Conservation (phyloP, 163 green algal species). For the Scenedesmus sp. region DNA sequence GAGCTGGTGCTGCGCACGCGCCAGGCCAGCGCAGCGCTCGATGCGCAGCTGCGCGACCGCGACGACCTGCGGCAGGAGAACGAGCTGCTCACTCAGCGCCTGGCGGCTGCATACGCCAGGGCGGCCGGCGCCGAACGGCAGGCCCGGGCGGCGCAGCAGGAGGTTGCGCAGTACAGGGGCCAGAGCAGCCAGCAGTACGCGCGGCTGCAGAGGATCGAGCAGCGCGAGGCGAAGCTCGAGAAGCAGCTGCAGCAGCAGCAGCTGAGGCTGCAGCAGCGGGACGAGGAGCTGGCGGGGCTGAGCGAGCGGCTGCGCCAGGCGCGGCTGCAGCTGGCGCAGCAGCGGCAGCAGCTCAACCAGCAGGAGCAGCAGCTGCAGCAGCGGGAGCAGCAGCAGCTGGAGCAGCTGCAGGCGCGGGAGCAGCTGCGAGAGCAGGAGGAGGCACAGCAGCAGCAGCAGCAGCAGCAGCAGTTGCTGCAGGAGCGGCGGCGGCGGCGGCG, state of each 20-base stretch:
- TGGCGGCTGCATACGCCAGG: not conserved
- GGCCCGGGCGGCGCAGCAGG: not conserved
- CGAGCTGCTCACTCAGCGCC: not conserved
- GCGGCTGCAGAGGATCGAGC: constrained; percentile 7
- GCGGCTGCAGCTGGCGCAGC: constrained; percentile 1
- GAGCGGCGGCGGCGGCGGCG: not conserved
- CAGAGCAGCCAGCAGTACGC: constrained; percentile 24
- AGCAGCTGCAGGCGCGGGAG: not conserved
- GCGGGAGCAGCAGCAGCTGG: not conserved
- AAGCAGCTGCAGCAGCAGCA: constrained; percentile 17
- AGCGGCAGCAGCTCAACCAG: not conserved
- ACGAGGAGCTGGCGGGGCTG: not conserved
- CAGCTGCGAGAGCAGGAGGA: not conserved
- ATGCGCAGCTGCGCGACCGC: not conserved
- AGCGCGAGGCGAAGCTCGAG: not conserved
- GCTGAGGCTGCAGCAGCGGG: constrained; percentile 1
- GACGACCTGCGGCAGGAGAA: not conserved
- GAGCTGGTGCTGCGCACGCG: not conserved
- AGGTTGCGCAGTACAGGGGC: not conserved
- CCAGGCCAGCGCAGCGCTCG: not conserved
- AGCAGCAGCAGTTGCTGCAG: not conserved
- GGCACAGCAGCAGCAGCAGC: not conserved
- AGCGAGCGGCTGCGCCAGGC: constrained; percentile 1
- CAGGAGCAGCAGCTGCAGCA: not conserved
- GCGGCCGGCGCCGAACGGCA: not conserved